Evolutionary conservation across 345 rosid genomes (phyloP), one percentile per base, ranked within the genome.

Genomic region (Bretschneidera sinensis): DNA sequence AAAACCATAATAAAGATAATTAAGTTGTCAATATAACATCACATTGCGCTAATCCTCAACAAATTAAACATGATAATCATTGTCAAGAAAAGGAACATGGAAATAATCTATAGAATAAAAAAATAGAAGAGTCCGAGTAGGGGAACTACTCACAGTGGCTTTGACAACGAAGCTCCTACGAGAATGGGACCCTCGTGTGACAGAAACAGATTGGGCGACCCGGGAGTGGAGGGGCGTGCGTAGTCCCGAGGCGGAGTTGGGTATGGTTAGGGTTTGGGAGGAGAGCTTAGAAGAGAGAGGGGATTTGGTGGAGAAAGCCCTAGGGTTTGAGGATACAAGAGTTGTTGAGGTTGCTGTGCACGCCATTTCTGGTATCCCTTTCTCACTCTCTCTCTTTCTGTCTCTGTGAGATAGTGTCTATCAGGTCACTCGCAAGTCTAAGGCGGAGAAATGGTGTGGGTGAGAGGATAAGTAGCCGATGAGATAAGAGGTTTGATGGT

Each of bases 311-410:
- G 81, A 71, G 48, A 72, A 60, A 53, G 57, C 71, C 60, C 71
- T 54, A 13, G 91, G 57, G 55, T 79, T 68, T 9, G 84, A 77
- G 74, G 87, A 78, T 70, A 85, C 39, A 54, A 87, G 79, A 65
- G 83, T 55, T 22, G 92, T 57, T 17, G 95, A 69, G 59, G 87
- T 67, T 63, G 91, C 83, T 19, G 91, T 54, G 83, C 85, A 80
- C 49, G 97, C 92, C 96, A 86, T 89, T 52, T 72, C 39, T 13
- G 33, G 55, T 65, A 54, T 11, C 24, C 49, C 57, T 62, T 43
- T 34, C 60, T 51, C 60, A 61, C 57, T 34, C 55, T n/a, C 48
- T 1, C 62, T 21, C n/a, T 19, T 54, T 59, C 61, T 48, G 43
- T 10, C 22, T 54, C 48, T 19, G 20, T 43, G 58, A 24, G 33